phyloP scores from a whole-genome alignment of 1,139 yeast genomes.

The Yamadazyma sp. region DNA sequence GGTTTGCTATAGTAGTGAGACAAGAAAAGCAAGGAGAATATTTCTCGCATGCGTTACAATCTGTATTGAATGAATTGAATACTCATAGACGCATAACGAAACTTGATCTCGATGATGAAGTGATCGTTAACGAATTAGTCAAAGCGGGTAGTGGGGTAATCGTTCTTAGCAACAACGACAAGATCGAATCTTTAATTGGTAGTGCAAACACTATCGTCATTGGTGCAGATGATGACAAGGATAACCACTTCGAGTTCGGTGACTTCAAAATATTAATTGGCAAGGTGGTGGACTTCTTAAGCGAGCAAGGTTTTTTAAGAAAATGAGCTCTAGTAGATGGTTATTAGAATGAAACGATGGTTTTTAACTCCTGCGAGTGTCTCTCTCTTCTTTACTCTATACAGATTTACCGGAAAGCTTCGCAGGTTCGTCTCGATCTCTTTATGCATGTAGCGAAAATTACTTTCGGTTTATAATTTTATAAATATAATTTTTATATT shows the following conservation, averaged over 20 bases:
- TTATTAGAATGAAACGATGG: no score
- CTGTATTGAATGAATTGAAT: constrained; percentile 84
- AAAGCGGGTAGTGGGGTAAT: constrained; percentile 91
- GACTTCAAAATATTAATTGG: constrained; percentile 56
- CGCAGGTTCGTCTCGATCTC: no score
- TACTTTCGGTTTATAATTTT: no score
- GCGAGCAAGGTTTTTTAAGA: constrained; percentile 70
- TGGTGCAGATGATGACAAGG: constrained; percentile 12
- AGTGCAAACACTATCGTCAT: constrained; percentile 30
- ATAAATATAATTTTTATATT: no score
- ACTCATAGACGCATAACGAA: constrained; percentile 86
- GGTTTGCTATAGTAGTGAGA: constrained; percentile 69
- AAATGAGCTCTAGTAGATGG: background rate
- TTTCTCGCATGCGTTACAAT: constrained; percentile 80
- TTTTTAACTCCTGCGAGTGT: no score
- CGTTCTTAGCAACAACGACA: constrained; percentile 36
- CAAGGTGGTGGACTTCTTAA: constrained; percentile 67
- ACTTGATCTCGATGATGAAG: constrained; percentile 55
- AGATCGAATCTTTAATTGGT: constrained; percentile 50
- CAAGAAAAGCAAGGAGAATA: constrained; percentile 45
- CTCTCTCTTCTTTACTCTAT: no score
- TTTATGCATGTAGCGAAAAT: no score
- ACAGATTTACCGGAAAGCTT: no score
- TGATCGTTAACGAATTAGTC: constrained; percentile 77
- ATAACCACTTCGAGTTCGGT: constrained; percentile 14